Evolutionary conservation across 1,284 basidiomycete genomes (phyloP), one percentile per base, ranked within the genome.

Genomic region (Rhodotorula sp.): DNA sequence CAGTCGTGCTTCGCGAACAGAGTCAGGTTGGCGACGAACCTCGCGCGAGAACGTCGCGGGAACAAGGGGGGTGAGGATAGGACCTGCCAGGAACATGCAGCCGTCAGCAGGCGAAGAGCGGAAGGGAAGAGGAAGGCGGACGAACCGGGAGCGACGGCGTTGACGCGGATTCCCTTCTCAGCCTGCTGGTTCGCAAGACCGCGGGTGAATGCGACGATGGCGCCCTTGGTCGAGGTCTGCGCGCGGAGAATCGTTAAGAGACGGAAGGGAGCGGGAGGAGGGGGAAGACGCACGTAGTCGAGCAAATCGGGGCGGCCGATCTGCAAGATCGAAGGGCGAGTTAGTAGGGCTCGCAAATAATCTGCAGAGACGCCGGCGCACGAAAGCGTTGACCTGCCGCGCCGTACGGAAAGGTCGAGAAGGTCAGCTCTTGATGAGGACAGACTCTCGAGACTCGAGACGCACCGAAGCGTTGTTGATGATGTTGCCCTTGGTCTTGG

Each of bases 181-280:
- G 85, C 82, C 57, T 86, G 81, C 76, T 86, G 85, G 76, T 86
- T 86, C 66, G 81, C 83, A 56, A 86, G 78, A 0, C 82, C 84
- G 50, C 82, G 69, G 9, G 80, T 79, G 73, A 85, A 84, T 9
- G 77, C 83, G 55, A 85, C 80, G 63, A 75, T 84, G 11, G 84
- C 83, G n/a, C 85, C 85, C 76, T 86, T 86, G 26, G 85, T 85
- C 2, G 84, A 78, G 24, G 84, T 84, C 76, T 86, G 31, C 59
- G 44, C n/a, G 22, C 24, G 20, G 8, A 18, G 2, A 13, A 4
- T 48, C 20, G 10, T 50, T 46, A 2, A 62, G 24, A 18, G 22
- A 28, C 24, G 6, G 7, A 28, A 16, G 20, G 2, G 44, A 18
- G 48, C 31, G 5, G 47, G 5, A 37, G 3, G 9, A 28, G 22